A percentile compares a stretch with the other conserved stretches of the same genome.
Evolutionary conservation across 2,329 filamentous ascomycete genomes (phyloP).

Genomic region (Chrysoporthe cubensis): DNA sequence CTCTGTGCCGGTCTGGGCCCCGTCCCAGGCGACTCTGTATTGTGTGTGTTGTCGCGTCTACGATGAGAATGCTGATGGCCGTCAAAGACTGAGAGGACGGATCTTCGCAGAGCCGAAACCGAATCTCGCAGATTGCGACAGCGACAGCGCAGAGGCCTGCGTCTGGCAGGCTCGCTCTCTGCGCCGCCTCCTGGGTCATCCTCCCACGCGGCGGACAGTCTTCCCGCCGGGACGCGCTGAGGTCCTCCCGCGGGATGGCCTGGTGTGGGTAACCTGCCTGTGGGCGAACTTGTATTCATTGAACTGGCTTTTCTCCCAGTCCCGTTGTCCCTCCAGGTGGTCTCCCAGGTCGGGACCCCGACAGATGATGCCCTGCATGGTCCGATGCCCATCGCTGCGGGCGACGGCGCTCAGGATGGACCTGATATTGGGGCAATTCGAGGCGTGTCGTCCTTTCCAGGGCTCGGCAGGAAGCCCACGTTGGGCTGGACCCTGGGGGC

Average conservation of each 20-base stretch:
- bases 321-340: neutral
- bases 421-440: conserved; percentile 12
- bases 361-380: neutral
- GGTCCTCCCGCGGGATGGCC: neutral
- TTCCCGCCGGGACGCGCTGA: neutral
- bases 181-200: neutral
- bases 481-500: neutral
- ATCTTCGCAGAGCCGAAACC: neutral
- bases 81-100: neutral
- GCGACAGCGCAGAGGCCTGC: neutral
- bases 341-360: neutral
- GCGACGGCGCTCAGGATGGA: neutral
- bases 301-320: neutral
- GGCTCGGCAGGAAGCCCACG: conserved; percentile 10
- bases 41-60: neutral
- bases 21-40: neutral
- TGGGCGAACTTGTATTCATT: neutral
- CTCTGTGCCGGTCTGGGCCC: too few relatives aligned
- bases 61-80: neutral
- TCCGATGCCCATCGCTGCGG: neutral
- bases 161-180: neutral
- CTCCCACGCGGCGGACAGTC: neutral
- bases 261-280: neutral
- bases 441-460: conserved; percentile 17
- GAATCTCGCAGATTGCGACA: neutral